These are phyloP conservation scores for slime mould (Dictyostelium discoideum) DNA, from an alignment of 78 protist genomes.

Conservation along the genomic window dicty_2.7 NC_007088.5:4063501-4064000, in stretches of 20 bases:
- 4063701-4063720: background rate
- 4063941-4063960: background rate
- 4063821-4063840: background rate
- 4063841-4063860: background rate
- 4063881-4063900: background rate
- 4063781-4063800: background rate
- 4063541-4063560: background rate
- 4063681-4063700: background rate
- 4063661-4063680: background rate
- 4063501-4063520: background rate
- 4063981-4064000: background rate
- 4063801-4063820: background rate
- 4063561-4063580: no score
- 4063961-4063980: background rate
- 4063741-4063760: background rate
- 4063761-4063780: background rate
- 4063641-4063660: background rate
- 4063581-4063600: no score
- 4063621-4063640: background rate
- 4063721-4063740: background rate
- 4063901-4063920: background rate
- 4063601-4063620: no score
- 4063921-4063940: background rate
- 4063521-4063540: background rate
- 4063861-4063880: background rate